Conservation (phyloP, 106 monocot species). For the Allium cepa region DNA sequence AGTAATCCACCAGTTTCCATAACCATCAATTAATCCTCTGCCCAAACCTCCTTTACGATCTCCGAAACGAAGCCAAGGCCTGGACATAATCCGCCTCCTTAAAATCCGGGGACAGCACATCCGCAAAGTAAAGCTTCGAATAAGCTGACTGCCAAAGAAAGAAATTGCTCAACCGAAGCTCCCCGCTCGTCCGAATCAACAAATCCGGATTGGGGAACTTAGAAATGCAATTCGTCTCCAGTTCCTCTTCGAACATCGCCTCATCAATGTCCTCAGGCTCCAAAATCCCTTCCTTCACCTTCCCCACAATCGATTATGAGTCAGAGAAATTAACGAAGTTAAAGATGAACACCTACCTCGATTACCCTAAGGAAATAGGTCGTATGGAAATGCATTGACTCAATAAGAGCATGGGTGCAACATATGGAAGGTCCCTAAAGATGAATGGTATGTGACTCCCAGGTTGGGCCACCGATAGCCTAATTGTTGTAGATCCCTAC, state of each 20-base stretch:
- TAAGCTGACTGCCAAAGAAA: conserved; percentile 76
- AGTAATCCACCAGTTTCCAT: background rate
- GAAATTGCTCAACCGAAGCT: conserved; percentile 75
- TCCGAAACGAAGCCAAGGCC: conserved; percentile 56
- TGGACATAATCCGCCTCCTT: conserved; percentile 56
- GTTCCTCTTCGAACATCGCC: conserved; percentile 40
- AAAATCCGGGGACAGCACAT: conserved; percentile 63
- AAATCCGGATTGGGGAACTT: conserved; percentile 50
- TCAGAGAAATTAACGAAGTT: no score
- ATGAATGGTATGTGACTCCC: no score
- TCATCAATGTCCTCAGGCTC: conserved; percentile 52
- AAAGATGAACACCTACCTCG: no score
- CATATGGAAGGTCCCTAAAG: no score
- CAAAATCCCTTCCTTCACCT: conserved; percentile 37
- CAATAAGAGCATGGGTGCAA: no score
- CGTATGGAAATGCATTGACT: no score
- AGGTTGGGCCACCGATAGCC: no score
- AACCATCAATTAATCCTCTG: conserved; percentile 6
- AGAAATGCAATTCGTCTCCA: conserved; percentile 34
- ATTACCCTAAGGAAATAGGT: no score
- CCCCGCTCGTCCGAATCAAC: conserved; percentile 74
- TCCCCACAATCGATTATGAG: conserved; percentile 44
- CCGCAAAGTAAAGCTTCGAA: conserved; percentile 59
- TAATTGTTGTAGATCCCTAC: no score
- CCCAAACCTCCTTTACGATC: conserved; percentile 62